Conservation (phyloP, 2,329 filamentous ascomycete genomes). For the Alternaria novae-zelandiae region DNA sequence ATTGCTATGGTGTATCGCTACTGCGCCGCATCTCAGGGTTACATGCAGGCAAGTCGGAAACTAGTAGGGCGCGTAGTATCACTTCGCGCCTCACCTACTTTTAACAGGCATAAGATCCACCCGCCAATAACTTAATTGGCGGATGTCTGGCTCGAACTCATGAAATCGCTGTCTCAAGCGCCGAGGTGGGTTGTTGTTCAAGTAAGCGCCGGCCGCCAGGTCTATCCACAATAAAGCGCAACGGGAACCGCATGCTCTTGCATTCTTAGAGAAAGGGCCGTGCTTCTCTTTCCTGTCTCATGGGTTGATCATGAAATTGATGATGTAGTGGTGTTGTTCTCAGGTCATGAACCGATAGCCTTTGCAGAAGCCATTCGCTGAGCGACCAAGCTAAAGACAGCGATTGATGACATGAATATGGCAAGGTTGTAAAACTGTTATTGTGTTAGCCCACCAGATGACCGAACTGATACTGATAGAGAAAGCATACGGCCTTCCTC, state of each 20-base stretch:
- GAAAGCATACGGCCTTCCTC: constrained; percentile 76
- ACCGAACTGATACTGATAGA: neutral
- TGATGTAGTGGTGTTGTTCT: neutral
- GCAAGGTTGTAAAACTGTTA: constrained; percentile 94
- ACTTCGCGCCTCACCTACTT: neutral
- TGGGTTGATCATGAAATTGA: neutral
- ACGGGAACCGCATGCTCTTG: neutral
- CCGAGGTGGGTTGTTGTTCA: neutral
- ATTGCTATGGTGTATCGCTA: neutral
- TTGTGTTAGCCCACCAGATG: neutral
- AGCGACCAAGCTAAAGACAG: constrained; percentile 90
- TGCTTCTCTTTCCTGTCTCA: neutral
- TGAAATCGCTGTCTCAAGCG: neutral
- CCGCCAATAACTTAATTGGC: neutral
- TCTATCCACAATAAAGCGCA: neutral
- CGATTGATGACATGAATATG: constrained; percentile 94
- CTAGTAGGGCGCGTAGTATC: neutral
- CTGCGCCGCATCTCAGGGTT: neutral
- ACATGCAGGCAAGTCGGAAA: neutral
- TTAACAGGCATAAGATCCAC: neutral
- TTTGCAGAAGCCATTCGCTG: constrained; percentile 71
- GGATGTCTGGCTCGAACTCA: neutral
- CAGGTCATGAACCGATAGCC: constrained; percentile 6
- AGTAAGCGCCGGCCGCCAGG: constrained; percentile 1
- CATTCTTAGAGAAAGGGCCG: no score